Evolutionary conservation across 2,329 filamentous ascomycete genomes (phyloP), one percentile per base, ranked within the genome.

Genomic region (Hypoxylon sp.): DNA sequence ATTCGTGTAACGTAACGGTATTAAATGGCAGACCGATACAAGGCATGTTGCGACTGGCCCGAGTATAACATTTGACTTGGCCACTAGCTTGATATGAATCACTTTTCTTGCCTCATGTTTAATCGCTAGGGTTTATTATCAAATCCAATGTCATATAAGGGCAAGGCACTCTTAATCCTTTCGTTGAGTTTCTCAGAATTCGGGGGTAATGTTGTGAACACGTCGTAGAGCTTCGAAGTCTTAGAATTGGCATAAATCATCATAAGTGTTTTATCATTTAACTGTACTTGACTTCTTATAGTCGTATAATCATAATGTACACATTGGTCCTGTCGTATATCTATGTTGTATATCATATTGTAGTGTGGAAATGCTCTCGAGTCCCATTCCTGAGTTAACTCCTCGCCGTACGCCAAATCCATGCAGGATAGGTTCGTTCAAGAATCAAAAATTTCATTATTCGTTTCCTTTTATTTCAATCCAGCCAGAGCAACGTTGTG

Each of bases 401-500:
- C 72, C 67, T 73, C 67, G 68, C 73, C 72, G 66, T 75, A 74
- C 73, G 73, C 73, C 73, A 67, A 60, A 71, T 68, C 68, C 69
- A 72, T 71, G 73, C 72, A 70, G 62, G 50, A 38, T 60, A 57
- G 36, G 57, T 52, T 65, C 59, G 65, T 66, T 58, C 52, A 65
- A 65, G 59, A 67, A 59, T 48, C 34, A 71, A 65, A 62, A 49
- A 59, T 60, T 60, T 55, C 53, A 46, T 56, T 56, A 34, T 59
- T 45, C 41, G 25, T 65, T 50, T 59, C 11, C 30, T 19, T 38
- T 57, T 67, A 74, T 71, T 76, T 76, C 56, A 75, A 52, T 53
- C 74, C 75, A 36, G 74, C 71, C 73, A 77, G 68, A 21, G 75
- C 74, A 48, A 77, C 74, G 46, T 73, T 76, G 66, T 76, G 75